Base-by-base conservation (phyloP, 441 rosid species). In the Populus hybrid region DNA sequence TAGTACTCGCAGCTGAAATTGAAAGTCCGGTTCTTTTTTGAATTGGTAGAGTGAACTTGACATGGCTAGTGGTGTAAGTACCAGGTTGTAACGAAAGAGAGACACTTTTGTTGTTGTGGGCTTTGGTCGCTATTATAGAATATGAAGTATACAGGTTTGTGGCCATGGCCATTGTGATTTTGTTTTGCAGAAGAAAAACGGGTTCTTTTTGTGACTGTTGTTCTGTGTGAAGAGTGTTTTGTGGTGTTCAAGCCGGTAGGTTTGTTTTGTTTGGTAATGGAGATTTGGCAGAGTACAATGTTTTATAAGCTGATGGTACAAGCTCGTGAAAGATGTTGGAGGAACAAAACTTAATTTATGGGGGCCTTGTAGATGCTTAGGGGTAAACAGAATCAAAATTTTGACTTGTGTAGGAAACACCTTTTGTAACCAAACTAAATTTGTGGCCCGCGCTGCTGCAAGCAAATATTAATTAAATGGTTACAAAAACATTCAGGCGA, bases 151-250 rank as follows among this genome's bases (percentile, higher is more conserved):
- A 77, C 42, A 85, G 76, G 71, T 76, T 83, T 77, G 90, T 69
- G 82, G 93, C 88, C 91, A 85, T 88, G 10, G 88, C 85, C 85
- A 56, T 77, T 21, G 20, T 8, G 29, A 5, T 7, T 35, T 29
- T 29, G 31, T 50, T 50, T 50, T 50, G 56, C 56, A 50, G 56
- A 45, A 14, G 20, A 50, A 50, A 50, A 50, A 16, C 56, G 56
- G 56, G 6, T 50, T 50, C 56, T 50, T 50, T 50, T 50, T 50
- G 56, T 50, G 56, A 16, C 56, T 50, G 2, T 50, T 16, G 20
- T 50, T 24, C 24, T 3, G 18, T 4, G 56, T 50, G 2, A 35
- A 35, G 38, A 7, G 38, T 35, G 20, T 6, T 35, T 11, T 75
- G 31, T 50, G 69, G 31, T 50, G 36, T 35, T 35, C 7, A 35